These are phyloP conservation scores for Ascochyta lentis DNA, from an alignment of 2,329 filamentous ascomycete species.

Conservation along the genomic window DNA sequence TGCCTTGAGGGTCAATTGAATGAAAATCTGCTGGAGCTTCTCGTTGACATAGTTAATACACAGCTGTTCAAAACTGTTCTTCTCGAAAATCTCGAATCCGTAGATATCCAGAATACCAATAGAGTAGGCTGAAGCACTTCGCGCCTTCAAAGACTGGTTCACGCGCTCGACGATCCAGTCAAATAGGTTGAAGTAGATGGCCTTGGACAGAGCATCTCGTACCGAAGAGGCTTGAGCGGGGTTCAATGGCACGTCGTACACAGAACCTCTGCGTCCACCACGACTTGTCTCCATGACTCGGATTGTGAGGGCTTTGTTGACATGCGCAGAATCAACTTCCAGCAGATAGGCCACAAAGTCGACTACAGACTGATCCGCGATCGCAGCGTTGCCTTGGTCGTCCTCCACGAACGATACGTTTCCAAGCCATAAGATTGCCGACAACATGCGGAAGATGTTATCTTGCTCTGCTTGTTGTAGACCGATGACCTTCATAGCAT, in stretches of 20 bases:
- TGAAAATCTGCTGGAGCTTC: slow-evolving; percentile 98
- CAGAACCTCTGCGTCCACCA: slow-evolving; percentile 69
- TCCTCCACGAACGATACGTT: slow-evolving; percentile 93
- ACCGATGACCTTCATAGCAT: slow-evolving; percentile 95
- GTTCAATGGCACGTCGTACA: slow-evolving; percentile 82
- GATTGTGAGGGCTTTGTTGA: slow-evolving; percentile 87
- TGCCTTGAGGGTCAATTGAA: slow-evolving; percentile 93
- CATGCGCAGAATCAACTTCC: slow-evolving; percentile 79
- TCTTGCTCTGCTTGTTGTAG: slow-evolving; percentile 89
- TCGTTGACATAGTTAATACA: slow-evolving; percentile 99
- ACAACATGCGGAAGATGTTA: slow-evolving; percentile 93
- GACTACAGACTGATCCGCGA: slow-evolving; percentile 87
- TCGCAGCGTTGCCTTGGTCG: slow-evolving; percentile 84
- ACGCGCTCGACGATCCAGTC: slow-evolving; percentile 97
- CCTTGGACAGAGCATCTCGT: slow-evolving; percentile 89
- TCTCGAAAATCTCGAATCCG: slow-evolving; percentile 97
- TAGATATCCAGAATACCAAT: slow-evolving; percentile 99
- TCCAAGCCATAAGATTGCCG: slow-evolving; percentile 90
- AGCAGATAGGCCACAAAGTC: slow-evolving; percentile 94
- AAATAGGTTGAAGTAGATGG: slow-evolving; percentile 97
- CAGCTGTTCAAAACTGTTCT: slow-evolving; percentile 97
- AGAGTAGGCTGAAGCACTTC: slow-evolving; percentile 76
- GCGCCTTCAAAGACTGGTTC: slow-evolving; percentile 84
- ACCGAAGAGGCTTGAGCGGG: slow-evolving; percentile 84
- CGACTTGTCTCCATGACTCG: slow-evolving; percentile 79